Evolutionary conservation across 2,329 filamentous ascomycete genomes (phyloP), one percentile per base, ranked within the genome.

Genomic region (Aspergillus spinulosporus): DNA sequence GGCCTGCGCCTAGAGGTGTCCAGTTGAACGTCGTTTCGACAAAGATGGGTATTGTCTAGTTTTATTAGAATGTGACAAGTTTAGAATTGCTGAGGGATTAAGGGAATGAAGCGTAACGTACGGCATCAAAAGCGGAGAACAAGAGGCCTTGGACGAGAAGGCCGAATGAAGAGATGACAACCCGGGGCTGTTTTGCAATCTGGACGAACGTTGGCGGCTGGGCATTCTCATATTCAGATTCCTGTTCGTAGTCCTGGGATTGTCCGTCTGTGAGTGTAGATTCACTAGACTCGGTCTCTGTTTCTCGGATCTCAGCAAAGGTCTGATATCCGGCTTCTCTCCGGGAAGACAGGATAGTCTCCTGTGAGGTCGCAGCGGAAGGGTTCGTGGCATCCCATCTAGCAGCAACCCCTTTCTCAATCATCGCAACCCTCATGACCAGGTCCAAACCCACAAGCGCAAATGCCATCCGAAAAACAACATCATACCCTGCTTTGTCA

Each of bases 381-480:
- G 26, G 8, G 21, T 26, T 62, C 4, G 74, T 72, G n/a, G n/a
- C 3, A 48, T 26, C 32, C 61, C 73, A 69, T 15, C 68, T 62
- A 9, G 61, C 60, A 3, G 84, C 83, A 1, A 78, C 76, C 65
- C 83, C 84, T 69, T 85, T 86, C 69, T 88, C 85, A n/a, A 88
- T 78, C 51, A 88, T 76, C 4, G 84, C 66, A 0, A 85, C 63
- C 9, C 86, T 80, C 78, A 87, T 80, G 21, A 82, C 54, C 57
- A 88, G 82, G 66, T 88, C 85, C 12, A 87, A 58, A 0, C 65
- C 77, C 1, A 88, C 66, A 6, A 88, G 68, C 0, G 74, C 79
- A 47, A 84, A 76, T 0, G 78, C 80, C 26, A 87, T 70, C 0
- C 78, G 79, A 65, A 87, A 87, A 0, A 88, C 84, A 0, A 83